A percentile compares a stretch with the other conserved stretches of the same genome.
These are phyloP conservation scores for Cantharellus cinnabarinus DNA, from an alignment of 768 basidiomycete species.

Conservation along the genomic window DNA sequence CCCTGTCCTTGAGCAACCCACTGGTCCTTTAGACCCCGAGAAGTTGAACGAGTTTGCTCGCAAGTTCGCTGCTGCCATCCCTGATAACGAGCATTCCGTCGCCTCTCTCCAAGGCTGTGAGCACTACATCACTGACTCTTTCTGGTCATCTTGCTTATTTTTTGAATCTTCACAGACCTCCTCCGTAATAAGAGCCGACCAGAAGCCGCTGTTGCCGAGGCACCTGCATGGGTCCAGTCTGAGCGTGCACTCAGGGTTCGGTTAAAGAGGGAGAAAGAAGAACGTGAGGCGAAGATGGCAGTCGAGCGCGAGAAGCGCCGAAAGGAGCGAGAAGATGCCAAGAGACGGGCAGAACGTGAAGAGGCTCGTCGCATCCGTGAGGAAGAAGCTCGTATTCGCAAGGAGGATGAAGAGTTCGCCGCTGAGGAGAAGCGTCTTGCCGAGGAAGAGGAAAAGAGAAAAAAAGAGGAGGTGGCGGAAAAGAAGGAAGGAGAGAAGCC, in stretches of 20 bases:
- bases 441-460: background rate
- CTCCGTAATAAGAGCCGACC: background rate
- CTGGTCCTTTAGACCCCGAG: slow-evolving; percentile 41
- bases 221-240: background rate
- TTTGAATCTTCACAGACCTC: background rate
- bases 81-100: slow-evolving; percentile 73
- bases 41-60: slow-evolving; percentile 52
- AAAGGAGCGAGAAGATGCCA: background rate
- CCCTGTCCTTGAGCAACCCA: slow-evolving; percentile 39
- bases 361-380: background rate
- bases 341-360: background rate
- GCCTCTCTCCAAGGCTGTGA: slow-evolving; percentile 78
- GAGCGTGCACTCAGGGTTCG: background rate
- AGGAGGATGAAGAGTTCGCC: background rate
- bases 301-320: background rate
- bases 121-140: background rate
- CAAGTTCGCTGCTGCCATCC: slow-evolving; percentile 60
- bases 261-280: background rate
- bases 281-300: background rate
- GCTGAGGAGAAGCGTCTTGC: background rate
- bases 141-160: background rate
- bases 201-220: slow-evolving; percentile 9
- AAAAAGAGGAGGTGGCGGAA: background rate
- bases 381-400: background rate
- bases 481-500: background rate